phyloP scores from a whole-genome alignment of 2,329 filamentous ascomycete species.

The Neophaeococcomyces mojaviensis region DNA sequence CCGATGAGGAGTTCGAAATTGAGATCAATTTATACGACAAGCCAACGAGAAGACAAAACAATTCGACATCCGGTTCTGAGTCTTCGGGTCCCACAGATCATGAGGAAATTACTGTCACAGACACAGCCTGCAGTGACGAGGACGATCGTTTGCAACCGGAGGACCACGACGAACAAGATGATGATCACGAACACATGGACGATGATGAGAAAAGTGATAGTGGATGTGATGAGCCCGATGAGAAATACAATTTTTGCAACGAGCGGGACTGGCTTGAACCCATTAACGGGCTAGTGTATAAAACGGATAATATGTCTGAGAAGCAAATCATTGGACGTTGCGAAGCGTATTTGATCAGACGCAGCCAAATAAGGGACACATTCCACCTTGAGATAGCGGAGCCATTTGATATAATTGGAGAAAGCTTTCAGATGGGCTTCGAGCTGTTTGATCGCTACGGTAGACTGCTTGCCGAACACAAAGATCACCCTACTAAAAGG shows the following conservation, averaged over 20 bases:
- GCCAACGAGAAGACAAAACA: too few relatives aligned
- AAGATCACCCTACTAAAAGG: constrained; percentile 25
- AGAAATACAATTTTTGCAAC: constrained; percentile 8
- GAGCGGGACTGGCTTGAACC: constrained; percentile 15
- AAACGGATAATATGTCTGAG: constrained; percentile 5
- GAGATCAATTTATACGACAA: too few relatives aligned
- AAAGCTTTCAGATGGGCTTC: constrained; percentile 29
- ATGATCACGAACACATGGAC: constrained; percentile 25
- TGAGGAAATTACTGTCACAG: too few relatives aligned
- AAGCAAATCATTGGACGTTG: constrained; percentile 11
- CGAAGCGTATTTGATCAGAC: constrained; percentile 14
- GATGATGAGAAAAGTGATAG: constrained; percentile 3
- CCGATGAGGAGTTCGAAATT: too few relatives aligned
- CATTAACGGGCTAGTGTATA: constrained; percentile 10
- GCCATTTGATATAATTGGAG: constrained; percentile 22
- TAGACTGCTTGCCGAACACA: constrained; percentile 28
- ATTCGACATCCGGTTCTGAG: too few relatives aligned
- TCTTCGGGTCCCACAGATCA: too few relatives aligned
- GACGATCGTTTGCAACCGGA: constrained; percentile 5
- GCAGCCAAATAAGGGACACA: constrained; percentile 20
- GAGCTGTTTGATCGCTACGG: constrained; percentile 34
- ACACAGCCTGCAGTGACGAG: too few relatives aligned
- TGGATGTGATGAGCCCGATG: constrained; percentile 1
- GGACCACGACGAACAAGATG: constrained; percentile 7
- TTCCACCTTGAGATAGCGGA: constrained; percentile 32